These are phyloP conservation scores for Tuber microsphaerosporum DNA, from an alignment of 495 filamentous ascomycete species.

Conservation along the genomic window DNA sequence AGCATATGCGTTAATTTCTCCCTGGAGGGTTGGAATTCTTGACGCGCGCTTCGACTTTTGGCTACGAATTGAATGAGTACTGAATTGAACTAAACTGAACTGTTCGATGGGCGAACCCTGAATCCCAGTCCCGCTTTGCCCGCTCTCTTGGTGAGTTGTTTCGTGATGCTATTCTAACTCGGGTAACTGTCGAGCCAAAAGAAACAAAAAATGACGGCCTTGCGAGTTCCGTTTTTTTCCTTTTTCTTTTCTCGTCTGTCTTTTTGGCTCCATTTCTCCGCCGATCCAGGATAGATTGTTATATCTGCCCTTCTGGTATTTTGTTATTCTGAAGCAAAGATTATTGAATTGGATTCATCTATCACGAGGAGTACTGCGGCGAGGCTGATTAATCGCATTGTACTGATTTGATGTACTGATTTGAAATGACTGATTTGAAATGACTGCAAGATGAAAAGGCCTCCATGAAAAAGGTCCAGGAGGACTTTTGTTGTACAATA, in stretches of 20 bases:
- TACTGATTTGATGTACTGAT: not conserved
- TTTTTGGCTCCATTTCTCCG: not conserved
- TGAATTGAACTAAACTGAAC: not conserved
- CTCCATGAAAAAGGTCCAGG: not conserved
- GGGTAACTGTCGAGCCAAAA: not conserved
- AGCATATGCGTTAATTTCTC: not conserved
- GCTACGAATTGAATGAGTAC: not conserved
- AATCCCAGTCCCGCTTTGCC: not conserved
- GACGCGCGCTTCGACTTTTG: too few species aligned
- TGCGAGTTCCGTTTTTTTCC: not conserved
- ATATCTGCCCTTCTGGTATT: not conserved
- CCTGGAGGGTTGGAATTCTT: too few species aligned
- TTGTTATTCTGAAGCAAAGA: not conserved
- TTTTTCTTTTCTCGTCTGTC: not conserved
- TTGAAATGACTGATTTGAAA: not conserved
- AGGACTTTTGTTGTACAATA: not conserved
- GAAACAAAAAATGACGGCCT: not conserved
- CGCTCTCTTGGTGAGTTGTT: not conserved
- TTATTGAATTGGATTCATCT: not conserved
- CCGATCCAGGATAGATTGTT: not conserved
- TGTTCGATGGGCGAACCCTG: not conserved
- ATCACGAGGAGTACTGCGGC: not conserved
- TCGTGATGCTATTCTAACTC: not conserved
- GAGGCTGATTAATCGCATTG: not conserved
- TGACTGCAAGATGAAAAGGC: not conserved